A percentile compares a stretch with the other conserved stretches of the same genome.
Conservation (phyloP, 202 grass and related monocot genomes). For the Carex arenaria region DNA sequence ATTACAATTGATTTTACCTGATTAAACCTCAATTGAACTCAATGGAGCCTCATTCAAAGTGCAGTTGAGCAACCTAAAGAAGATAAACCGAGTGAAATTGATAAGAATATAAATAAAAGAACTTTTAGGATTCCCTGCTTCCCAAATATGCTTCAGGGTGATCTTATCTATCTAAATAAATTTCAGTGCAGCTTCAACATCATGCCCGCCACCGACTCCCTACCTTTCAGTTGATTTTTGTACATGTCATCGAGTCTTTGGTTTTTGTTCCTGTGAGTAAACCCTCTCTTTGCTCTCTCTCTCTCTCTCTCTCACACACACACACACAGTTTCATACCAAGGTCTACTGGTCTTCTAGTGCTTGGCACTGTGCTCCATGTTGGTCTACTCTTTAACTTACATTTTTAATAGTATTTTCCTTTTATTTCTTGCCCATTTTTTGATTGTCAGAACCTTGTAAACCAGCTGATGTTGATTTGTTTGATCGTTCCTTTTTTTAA, state of each 20-base stretch:
- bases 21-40: background rate
- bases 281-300: background rate
- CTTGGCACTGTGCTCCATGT: background rate
- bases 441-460: background rate
- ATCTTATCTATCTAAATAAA: conserved; percentile 23
- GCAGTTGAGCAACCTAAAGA: background rate
- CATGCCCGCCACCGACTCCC: conserved; percentile 93
- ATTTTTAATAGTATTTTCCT: background rate
- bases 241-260: conserved; percentile 98
- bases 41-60: background rate
- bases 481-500: background rate
- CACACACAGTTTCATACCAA: background rate
- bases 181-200: conserved; percentile 99
- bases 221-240: conserved; percentile 97
- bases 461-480: background rate
- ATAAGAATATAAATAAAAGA: background rate
- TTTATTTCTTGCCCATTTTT: conserved; percentile 5
- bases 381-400: background rate
- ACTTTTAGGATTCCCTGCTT: background rate
- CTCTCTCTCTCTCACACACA: background rate
- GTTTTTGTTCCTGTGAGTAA: conserved; percentile 95
- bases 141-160: background rate
- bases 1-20: background rate
- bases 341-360: background rate
- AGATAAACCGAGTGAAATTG: background rate